A percentile compares a stretch with the other conserved stretches of the same genome.
phyloP scores from a whole-genome alignment of 306 rosid genomes.

The Casuarina equisetifolia region DNA sequence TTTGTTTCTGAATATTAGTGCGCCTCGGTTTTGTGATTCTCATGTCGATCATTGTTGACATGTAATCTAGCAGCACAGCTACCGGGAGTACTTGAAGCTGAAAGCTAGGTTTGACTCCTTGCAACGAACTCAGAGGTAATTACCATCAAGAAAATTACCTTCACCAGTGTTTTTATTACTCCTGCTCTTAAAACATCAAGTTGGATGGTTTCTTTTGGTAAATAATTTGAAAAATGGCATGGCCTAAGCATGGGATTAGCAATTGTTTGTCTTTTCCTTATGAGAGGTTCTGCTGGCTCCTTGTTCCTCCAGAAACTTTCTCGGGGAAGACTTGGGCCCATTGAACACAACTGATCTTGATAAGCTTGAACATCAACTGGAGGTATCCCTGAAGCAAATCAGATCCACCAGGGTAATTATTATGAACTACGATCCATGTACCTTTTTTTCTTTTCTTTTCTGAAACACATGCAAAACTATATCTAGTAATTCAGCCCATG shows the following conservation, averaged over 20 bases:
- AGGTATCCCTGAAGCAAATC: slow-evolving; percentile 81
- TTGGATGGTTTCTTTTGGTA: neutral
- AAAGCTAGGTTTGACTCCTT: slow-evolving; percentile 82
- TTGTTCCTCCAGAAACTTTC: slow-evolving; percentile 63
- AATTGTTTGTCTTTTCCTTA: neutral
- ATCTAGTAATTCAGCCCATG: neutral
- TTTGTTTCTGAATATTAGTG: neutral
- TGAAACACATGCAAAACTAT: neutral
- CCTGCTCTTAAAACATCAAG: neutral
- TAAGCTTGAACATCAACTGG: slow-evolving; percentile 94
- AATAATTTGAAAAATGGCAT: neutral
- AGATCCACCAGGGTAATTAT: slow-evolving; percentile 75
- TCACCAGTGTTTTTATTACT: neutral
- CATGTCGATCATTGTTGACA: slow-evolving; percentile 13
- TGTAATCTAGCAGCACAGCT: slow-evolving; percentile 65
- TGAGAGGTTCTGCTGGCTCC: neutral
- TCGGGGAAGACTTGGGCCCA: slow-evolving; percentile 93
- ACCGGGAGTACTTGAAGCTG: slow-evolving; percentile 88
- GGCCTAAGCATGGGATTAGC: neutral
- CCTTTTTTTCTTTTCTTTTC: neutral
- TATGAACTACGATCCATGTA: neutral
- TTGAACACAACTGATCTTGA: slow-evolving; percentile 86
- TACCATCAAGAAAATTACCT: neutral
- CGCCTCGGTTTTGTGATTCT: slow-evolving; percentile 5
- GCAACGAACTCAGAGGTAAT: slow-evolving; percentile 93